Evolutionary conservation across 345 rosid species (phyloP).

Genomic region (Rhodamnia argentea): DNA sequence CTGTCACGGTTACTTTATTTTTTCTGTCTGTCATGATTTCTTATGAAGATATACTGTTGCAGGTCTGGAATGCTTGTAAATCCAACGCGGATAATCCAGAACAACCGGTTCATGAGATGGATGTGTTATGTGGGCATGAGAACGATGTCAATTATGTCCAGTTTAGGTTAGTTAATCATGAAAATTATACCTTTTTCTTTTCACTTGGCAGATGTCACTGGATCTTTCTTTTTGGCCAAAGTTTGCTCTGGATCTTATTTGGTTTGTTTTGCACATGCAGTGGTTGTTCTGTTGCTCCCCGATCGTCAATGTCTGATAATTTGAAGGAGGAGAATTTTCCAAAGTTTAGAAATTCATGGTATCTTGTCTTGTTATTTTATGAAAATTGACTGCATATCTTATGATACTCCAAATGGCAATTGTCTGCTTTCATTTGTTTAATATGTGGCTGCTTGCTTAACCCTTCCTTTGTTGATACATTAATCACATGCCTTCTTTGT

Average conservation of each 20-base stretch:
- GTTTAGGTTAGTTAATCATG: slow-evolving; percentile 51
- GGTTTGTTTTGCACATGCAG: slow-evolving; percentile 28
- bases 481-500: not conserved
- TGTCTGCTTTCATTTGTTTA: not conserved
- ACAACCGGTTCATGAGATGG: slow-evolving; percentile 87
- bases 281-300: slow-evolving; percentile 83
- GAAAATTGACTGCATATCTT: not conserved
- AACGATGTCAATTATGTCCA: slow-evolving; percentile 98
- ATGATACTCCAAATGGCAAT: not conserved
- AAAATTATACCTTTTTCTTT: not conserved
- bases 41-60: slow-evolving; percentile 13
- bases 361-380: not conserved
- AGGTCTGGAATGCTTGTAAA: slow-evolving; percentile 97
- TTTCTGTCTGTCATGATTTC: not conserved
- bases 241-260: not conserved
- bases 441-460: not conserved
- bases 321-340: slow-evolving; percentile 82
- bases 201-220: not conserved
- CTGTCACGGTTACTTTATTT: not conserved
- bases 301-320: slow-evolving; percentile 59
- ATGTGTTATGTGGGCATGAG: slow-evolving; percentile 84
- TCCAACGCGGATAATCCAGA: slow-evolving; percentile 47
- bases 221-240: slow-evolving; percentile 12
- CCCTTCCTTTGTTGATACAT: not conserved
- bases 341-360: slow-evolving; percentile 92